Conservation (phyloP, 305 asterid genomes). For the Solanum hybrid region DNA sequence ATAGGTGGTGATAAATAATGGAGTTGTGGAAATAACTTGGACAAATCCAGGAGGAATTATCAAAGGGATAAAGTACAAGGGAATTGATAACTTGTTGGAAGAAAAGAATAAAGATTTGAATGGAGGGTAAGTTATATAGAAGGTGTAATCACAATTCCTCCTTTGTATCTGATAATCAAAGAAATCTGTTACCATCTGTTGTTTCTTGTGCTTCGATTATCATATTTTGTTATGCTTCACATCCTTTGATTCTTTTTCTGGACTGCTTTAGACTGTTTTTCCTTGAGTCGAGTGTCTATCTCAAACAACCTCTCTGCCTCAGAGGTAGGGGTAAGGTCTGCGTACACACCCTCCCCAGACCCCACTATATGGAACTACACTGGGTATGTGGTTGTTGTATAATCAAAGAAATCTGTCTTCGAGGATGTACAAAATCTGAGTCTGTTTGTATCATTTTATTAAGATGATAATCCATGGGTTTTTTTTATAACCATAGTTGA, state of each 20-base stretch:
- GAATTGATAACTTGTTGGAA: conserved; percentile 43
- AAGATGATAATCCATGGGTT: not conserved
- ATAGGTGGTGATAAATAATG: conserved; percentile 49
- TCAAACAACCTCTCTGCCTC: not conserved
- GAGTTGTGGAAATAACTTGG: conserved; percentile 32
- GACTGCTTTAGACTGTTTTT: not conserved
- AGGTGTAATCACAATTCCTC: not conserved
- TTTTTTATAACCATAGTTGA: not conserved
- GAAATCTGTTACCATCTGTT: not conserved
- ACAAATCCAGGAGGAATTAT: conserved; percentile 48
- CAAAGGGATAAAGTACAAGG: conserved; percentile 31
- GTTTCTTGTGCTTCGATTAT: not conserved
- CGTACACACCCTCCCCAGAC: not conserved
- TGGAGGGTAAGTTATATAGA: conserved; percentile 28
- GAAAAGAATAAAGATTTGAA: conserved; percentile 27
- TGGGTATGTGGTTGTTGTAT: not conserved
- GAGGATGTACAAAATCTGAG: not conserved
- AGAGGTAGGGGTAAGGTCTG: too few relatives aligned
- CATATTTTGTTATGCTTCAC: not conserved
- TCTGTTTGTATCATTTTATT: not conserved
- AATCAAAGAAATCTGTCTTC: not conserved
- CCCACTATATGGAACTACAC: not conserved
- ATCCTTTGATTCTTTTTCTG: not conserved
- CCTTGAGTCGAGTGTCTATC: not conserved
- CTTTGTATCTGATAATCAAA: not conserved